These are phyloP conservation scores for Debaryomycetaceae sp. DNA, from an alignment of 1,139 yeast genomes.

Conservation along the genomic window DNA sequence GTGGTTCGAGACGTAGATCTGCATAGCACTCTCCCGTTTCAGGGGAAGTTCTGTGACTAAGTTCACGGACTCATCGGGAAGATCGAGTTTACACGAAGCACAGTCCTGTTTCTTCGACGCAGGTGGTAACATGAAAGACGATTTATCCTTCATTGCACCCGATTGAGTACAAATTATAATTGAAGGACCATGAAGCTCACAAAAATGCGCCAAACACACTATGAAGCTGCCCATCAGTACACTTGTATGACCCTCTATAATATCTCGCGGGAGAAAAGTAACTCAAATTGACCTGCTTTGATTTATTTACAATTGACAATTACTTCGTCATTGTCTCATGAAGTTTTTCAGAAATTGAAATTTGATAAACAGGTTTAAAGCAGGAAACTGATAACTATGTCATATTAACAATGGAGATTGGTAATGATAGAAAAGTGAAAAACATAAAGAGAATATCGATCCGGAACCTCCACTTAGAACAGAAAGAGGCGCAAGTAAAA, in stretches of 20 bases:
- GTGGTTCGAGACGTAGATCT: slow-evolving; percentile 48
- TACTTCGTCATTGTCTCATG: no score
- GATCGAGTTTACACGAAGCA: slow-evolving; percentile 51
- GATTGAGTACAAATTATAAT: slow-evolving; percentile 69
- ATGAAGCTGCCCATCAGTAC: slow-evolving; percentile 26
- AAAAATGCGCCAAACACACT: slow-evolving; percentile 72
- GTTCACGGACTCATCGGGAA: slow-evolving; percentile 40
- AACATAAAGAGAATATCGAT: slow-evolving; percentile 14
- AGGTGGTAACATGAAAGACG: slow-evolving; percentile 17
- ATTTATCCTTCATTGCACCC: slow-evolving; percentile 8
- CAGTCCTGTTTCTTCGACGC: slow-evolving; percentile 47
- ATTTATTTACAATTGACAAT: no score
- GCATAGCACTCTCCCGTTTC: slow-evolving; percentile 13
- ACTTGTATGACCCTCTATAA: no score
- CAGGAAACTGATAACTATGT: not conserved
- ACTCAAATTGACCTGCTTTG: no score
- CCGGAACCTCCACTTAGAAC: slow-evolving; percentile 12
- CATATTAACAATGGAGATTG: slow-evolving; percentile 4
- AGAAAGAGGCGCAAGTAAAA: not conserved
- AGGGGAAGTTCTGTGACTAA: slow-evolving; percentile 17
- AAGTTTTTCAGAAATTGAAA: not conserved
- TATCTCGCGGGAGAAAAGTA: no score
- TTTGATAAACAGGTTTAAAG: not conserved
- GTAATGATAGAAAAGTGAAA: slow-evolving; percentile 7
- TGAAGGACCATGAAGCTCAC: slow-evolving; percentile 85